Base-by-base conservation (phyloP, 2,329 filamentous ascomycete species). In the Botrytis byssoidea region DNA sequence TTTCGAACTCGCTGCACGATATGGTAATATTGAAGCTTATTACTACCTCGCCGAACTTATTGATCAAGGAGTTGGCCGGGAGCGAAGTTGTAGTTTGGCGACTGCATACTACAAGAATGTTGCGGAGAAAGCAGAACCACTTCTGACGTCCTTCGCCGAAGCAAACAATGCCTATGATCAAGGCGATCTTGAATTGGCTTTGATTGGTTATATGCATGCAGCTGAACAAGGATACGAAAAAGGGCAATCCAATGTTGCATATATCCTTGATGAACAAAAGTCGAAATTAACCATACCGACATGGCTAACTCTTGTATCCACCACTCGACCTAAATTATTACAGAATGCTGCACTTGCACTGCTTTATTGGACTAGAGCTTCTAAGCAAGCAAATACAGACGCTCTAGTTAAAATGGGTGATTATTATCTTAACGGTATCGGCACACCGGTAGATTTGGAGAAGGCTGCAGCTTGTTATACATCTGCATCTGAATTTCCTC, bases 331-430 rank as follows among this genome's bases (percentile, higher is more conserved):
- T 16, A 79, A 85, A 16, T 79, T 89, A 42, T 83, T 91, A 35
- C 84, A 85, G 68, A 89, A 92, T 80, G 85, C 89, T 0, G 85
- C 86, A 4, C 83, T 82, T 48, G 81, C 81, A 66, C 86, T 99
- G 68, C 91, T 97, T 51, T 96, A 97, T 83, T 99, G 95, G 93
- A 98, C 95, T 0, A 90, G 96, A 51, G 98, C 95, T 16, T 94
- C 96, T 3, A 93, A 94, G 77, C 97, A 99, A 81, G 89, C 91
- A 65, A 99, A 99, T 77, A 92, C 97, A 64, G 96, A 99, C 83
- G 93, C 95, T 0, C 87, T 97, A 76, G 93, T 99, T 77, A 99
- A 99, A 84, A 97, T 98, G 92, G 96, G 96, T 57, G 97, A 99
- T 83, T 98, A 98, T 83, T 98, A 99, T 82, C 90, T 97, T 46